Base-by-base conservation (phyloP, 179 eudicot species). In the Monotropa hypopitys region DNA sequence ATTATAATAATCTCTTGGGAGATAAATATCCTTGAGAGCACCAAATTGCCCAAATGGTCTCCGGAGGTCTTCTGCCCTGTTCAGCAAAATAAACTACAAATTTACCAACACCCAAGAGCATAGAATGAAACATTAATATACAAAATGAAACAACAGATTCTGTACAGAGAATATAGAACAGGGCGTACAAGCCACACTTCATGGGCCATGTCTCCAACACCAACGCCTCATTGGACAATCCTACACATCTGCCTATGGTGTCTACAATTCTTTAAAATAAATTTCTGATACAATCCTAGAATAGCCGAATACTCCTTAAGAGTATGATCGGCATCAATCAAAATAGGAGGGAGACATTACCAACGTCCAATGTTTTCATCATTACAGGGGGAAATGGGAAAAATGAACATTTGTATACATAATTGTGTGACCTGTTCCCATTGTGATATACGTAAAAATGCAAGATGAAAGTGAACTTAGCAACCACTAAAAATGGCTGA, bases 31-130 rank as follows among this genome's bases (percentile, higher is more conserved):
- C 85, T 95, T 95, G 18, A 95, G 81, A 50, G 89, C 91, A 59
- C 99, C 99, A 84, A 90, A 92, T 83, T 95, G 93, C 73, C 90
- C 93, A 82, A 95, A 95, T 40, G 95, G 97, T 77, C 93, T 90
- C 71, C 93, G 86, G 81, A 95, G 96, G 83, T 95, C 97, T 70
- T 95, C 99, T 4, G 93, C 91, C 89, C 99, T 95, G 93, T 61
- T 56, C 8, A 77, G 77, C 20, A 77, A 62, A 40, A 72, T 11
- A 59, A 38, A 56, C 33, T 20, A 57, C 42, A 56, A 40, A 54
- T 7, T 20, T 77, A 43, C 61, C 28, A 50, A 76, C 30, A 51
- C 8, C 43, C 2, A 68, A 42, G 6, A 51, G 33, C 10, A 3
- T 9, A 32, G 32, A 10, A 43, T 20, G 11, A 53, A 35, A 20